Percentiles rank a stretch among this genome's conserved stretches.
phyloP scores from a whole-genome alignment of 140 eudicot species.

The Oenanthe javanica region DNA sequence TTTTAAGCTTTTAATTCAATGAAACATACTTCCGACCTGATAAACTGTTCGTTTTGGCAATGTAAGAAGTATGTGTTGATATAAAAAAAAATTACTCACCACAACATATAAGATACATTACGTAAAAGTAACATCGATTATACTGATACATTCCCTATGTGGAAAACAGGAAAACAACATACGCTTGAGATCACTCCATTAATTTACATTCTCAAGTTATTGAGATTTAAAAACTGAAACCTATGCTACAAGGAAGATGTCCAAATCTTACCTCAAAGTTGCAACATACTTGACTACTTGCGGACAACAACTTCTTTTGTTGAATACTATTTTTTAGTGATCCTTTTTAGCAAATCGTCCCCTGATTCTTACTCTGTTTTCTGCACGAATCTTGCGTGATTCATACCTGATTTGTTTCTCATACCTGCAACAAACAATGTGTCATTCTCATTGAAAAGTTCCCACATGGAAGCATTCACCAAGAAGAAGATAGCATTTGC shows the following conservation, averaged over 20 bases:
- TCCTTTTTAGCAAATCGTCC: slow-evolving; percentile 94
- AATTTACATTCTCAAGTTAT: not conserved
- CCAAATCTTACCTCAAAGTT: not conserved
- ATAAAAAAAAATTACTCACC: not conserved
- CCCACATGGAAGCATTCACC: not conserved
- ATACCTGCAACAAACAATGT: slow-evolving; percentile 38
- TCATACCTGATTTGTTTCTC: slow-evolving; percentile 92
- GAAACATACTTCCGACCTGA: not conserved
- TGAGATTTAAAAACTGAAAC: not conserved
- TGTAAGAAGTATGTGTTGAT: not conserved
- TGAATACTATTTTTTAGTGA: slow-evolving; percentile 8
- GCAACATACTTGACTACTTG: not conserved
- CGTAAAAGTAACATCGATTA: not conserved
- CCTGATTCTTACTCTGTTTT: slow-evolving; percentile 65
- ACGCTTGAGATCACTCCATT: not conserved
- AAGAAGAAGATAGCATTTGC: not conserved
- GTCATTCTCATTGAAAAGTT: not conserved
- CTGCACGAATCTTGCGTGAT: slow-evolving; percentile 88
- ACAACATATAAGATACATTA: not conserved
- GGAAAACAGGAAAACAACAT: not conserved
- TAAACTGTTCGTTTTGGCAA: too few relatives aligned
- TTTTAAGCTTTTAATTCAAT: not conserved
- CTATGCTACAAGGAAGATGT: not conserved
- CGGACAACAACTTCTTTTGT: not conserved
- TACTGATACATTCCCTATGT: not conserved